Conservation (phyloP, 768 basidiomycete species). For the Ramaria rubella region DNA sequence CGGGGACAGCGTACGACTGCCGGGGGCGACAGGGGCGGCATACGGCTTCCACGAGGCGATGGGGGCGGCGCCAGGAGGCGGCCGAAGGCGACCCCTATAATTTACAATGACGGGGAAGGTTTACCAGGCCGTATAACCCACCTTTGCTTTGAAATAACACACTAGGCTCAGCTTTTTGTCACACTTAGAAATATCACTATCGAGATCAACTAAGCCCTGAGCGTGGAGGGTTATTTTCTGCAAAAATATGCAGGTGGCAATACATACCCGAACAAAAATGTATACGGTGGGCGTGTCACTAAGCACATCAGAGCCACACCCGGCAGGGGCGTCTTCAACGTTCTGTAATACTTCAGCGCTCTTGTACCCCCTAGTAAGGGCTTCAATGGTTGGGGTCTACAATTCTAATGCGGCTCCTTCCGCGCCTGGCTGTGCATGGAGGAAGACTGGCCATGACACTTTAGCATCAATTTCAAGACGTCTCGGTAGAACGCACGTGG, state of each 20-base stretch:
- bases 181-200: slow-evolving; percentile 80
- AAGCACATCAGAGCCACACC: slow-evolving; percentile 81
- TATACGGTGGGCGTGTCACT: slow-evolving; percentile 69
- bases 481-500: slow-evolving; percentile 74
- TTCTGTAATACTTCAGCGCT: slow-evolving; percentile 60
- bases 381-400: slow-evolving; percentile 67
- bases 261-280: slow-evolving; percentile 75
- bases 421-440: slow-evolving; percentile 58
- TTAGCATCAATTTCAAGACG: slow-evolving; percentile 9
- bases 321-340: slow-evolving; percentile 66
- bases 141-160: too few relatives aligned
- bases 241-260: background rate
- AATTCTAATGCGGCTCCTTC: slow-evolving; percentile 63
- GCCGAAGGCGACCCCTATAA: too few relatives aligned
- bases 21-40: too few relatives aligned
- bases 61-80: too few relatives aligned
- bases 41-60: too few relatives aligned
- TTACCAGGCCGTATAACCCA: too few relatives aligned
- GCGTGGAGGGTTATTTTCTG: background rate
- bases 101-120: too few relatives aligned
- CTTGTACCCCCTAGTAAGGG: slow-evolving; percentile 86
- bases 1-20: too few relatives aligned
- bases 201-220: slow-evolving; percentile 86
- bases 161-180: slow-evolving; percentile 84
- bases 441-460: slow-evolving; percentile 56